Conservation (phyloP, 495 filamentous ascomycete genomes). For the Penicillium canescens region DNA sequence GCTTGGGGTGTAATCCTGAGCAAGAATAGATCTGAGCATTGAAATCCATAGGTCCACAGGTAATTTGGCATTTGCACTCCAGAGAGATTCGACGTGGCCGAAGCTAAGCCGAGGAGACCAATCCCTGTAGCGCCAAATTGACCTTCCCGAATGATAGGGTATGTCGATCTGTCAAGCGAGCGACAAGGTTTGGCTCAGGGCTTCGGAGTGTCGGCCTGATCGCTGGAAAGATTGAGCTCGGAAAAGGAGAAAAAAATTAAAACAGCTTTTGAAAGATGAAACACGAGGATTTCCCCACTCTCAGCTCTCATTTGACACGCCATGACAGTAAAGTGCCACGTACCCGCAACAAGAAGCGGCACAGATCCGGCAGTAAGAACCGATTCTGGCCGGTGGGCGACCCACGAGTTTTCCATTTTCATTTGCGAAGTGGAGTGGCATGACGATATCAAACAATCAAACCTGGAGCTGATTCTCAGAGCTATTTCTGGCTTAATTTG, state of each 20-base stretch:
- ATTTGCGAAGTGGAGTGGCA: slow-evolving; percentile 2
- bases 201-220: slow-evolving; percentile 5
- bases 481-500: not conserved
- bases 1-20: not conserved
- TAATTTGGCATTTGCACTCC: no score
- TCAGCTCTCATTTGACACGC: slow-evolving; percentile 1
- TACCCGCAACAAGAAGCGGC: slow-evolving; percentile 2
- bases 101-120: not conserved
- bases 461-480: not conserved
- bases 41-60: no score
- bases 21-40: not conserved
- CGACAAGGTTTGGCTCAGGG: slow-evolving; percentile 8
- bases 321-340: slow-evolving; percentile 5
- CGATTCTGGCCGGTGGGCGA: slow-evolving; percentile 12
- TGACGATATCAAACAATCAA: slow-evolving; percentile 6
- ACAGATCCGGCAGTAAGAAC: slow-evolving; percentile 15
- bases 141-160: slow-evolving; percentile 17
- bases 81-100: no score
- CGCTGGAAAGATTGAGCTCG: not conserved
- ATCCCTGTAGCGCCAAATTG: slow-evolving; percentile 1
- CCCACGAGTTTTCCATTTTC: slow-evolving; percentile 17
- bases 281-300: slow-evolving; percentile 6
- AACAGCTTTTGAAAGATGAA: slow-evolving; percentile 2
- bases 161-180: slow-evolving; percentile 14
- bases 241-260: not conserved